A percentile compares a stretch with the other conserved stretches of the same genome.
These are phyloP conservation scores for Begonia loranthoides DNA, from an alignment of 306 rosid genomes.

Conservation along the genomic window DNA sequence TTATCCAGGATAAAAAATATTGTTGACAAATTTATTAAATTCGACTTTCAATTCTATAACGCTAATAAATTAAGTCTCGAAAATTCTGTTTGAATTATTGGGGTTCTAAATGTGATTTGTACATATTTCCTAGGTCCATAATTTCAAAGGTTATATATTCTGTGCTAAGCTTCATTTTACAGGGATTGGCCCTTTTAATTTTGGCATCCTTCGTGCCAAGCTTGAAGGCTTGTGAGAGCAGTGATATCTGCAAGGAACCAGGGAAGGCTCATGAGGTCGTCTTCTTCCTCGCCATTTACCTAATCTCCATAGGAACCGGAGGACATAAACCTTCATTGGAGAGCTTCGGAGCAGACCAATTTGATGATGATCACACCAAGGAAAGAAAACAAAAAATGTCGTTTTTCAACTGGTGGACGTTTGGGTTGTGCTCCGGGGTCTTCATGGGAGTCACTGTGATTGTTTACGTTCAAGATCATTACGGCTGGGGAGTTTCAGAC, in stretches of 20 bases:
- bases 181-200: conserved; percentile 74
- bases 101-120: no score
- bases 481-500: conserved; percentile 68
- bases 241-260: conserved; percentile 29
- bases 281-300: conserved; percentile 67
- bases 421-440: conserved; percentile 65
- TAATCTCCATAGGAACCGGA: conserved; percentile 78
- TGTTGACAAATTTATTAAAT: not conserved
- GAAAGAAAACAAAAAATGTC: conserved; percentile 80
- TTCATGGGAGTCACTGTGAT: conserved; percentile 66
- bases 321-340: conserved; percentile 88
- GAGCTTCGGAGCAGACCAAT: conserved; percentile 98
- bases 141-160: no score
- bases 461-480: conserved; percentile 73
- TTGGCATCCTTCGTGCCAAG: conserved; percentile 66
- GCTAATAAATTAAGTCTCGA: no score
- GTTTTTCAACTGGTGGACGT: conserved; percentile 91
- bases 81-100: no score
- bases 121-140: no score
- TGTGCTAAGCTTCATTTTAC: not conserved
- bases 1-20: not conserved
- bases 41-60: not conserved
- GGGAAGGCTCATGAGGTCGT: conserved; percentile 54
- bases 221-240: conserved; percentile 43
- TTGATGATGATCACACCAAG: conserved; percentile 52